Percentiles rank a stretch among this genome's conserved stretches.
These are phyloP conservation scores for Draba incana DNA, from an alignment of 345 rosid genomes.

Conservation along the genomic window DNA sequence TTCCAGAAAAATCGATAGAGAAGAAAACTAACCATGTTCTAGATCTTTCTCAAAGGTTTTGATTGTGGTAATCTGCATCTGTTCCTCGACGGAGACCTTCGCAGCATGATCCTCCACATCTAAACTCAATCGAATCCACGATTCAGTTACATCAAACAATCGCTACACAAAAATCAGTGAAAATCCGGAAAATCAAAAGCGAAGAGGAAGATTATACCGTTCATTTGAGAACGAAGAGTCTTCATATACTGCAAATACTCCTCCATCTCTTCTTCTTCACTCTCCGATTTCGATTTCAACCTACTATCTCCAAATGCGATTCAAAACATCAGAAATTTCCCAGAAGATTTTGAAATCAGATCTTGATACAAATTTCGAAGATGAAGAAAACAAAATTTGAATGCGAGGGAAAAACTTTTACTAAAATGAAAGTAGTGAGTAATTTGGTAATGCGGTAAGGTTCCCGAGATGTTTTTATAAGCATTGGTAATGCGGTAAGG, in stretches of 20 bases:
- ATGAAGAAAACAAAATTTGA: background rate
- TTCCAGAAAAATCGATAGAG: background rate
- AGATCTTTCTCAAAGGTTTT: constrained; percentile 63
- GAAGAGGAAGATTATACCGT: constrained; percentile 46
- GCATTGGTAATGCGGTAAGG: constrained; percentile 87
- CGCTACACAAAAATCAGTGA: background rate
- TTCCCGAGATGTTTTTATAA: constrained; percentile 63
- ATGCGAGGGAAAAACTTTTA: constrained; percentile 4
- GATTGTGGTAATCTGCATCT: constrained; percentile 56
- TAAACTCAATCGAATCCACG: constrained; percentile 25
- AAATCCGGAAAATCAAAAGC: background rate
- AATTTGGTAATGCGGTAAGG: constrained; percentile 66
- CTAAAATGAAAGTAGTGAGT: background rate
- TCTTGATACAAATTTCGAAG: no score
- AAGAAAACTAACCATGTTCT: constrained; percentile 45
- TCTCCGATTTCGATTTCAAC: constrained; percentile 21
- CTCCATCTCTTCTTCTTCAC: constrained; percentile 56
- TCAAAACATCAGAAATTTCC: background rate
- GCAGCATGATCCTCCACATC: constrained; percentile 88
- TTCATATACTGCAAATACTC: constrained; percentile 79
- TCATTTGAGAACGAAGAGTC: constrained; percentile 80
- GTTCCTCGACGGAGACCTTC: constrained; percentile 71
- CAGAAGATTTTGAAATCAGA: constrained; percentile 17
- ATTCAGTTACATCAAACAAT: no score
- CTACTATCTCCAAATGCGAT: background rate